phyloP scores from a whole-genome alignment of 371 early-diverging fungal genomes.

The Mucor mucedo region DNA sequence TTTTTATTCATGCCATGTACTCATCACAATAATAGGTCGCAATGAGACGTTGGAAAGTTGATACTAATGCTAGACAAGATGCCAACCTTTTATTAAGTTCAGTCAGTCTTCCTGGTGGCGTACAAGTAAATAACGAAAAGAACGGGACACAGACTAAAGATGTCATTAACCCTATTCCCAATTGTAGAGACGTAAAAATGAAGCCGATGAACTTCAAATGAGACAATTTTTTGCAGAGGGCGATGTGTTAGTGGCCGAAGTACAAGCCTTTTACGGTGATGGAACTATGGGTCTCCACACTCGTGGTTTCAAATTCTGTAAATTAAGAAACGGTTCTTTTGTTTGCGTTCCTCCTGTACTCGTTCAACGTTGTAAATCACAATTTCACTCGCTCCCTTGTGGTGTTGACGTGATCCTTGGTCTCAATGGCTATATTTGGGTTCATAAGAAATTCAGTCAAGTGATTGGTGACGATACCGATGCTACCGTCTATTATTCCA shows the following conservation, averaged over 20 bases:
- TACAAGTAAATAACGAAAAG: constrained; percentile 65
- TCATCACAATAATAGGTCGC: constrained; percentile 48
- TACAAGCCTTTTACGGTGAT: constrained; percentile 90
- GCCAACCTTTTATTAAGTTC: constrained; percentile 91
- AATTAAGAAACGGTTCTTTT: constrained; percentile 92
- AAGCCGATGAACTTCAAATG: constrained; percentile 99
- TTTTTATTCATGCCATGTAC: background rate
- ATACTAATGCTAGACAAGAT: constrained; percentile 91
- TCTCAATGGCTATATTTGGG: constrained; percentile 97
- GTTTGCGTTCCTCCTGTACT: constrained; percentile 85
- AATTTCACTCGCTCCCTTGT: constrained; percentile 86
- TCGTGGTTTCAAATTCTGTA: constrained; percentile 95
- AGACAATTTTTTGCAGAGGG: constrained; percentile 94
- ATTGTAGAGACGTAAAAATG: constrained; percentile 90
- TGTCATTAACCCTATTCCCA: background rate
- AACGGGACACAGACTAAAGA: background rate
- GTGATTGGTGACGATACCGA: constrained; percentile 63
- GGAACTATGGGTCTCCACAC: constrained; percentile 95
- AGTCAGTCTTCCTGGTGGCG: constrained; percentile 96
- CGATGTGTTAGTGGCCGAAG: constrained; percentile 97
- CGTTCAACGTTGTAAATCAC: constrained; percentile 90
- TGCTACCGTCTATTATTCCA: constrained; percentile 77
- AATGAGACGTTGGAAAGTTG: constrained; percentile 97
- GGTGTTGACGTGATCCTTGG: constrained; percentile 95
- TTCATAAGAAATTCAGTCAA: constrained; percentile 77